A percentile compares a stretch with the other conserved stretches of the same genome.
These are phyloP conservation scores for Spergularia bocconei DNA, from an alignment of 148 eudicot species.

Conservation along the genomic window DNA sequence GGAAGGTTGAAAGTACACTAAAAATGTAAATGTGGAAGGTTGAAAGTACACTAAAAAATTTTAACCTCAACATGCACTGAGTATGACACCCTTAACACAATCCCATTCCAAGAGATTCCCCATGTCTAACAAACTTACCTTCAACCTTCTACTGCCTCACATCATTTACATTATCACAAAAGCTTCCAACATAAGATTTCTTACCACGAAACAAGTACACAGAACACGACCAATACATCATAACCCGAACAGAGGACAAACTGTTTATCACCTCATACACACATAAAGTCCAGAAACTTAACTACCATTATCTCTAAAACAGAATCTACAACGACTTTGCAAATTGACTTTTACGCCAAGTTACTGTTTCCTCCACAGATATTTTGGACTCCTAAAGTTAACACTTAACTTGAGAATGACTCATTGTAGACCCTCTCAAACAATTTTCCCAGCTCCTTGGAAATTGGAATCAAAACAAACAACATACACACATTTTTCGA, in stretches of 20 bases:
- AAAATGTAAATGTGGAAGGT: not conserved
- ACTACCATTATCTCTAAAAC: no score
- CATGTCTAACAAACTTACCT: not conserved
- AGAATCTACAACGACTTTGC: not conserved
- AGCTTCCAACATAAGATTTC: not conserved
- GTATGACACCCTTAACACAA: not conserved
- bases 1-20: not conserved
- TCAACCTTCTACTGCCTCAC: no score
- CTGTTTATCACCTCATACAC: not conserved
- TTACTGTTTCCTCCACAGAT: slow-evolving; percentile 4
- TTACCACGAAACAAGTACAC: not conserved
- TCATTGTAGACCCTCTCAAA: no score
- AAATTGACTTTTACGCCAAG: not conserved
- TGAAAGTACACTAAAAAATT: not conserved
- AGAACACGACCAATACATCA: not conserved
- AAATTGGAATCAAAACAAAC: not conserved
- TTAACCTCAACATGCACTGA: not conserved
- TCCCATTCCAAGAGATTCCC: not conserved
- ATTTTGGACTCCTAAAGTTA: not conserved
- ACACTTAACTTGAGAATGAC: no score
- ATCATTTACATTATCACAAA: not conserved
- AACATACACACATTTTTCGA: not conserved
- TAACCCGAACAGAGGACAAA: not conserved
- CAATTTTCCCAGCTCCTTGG: no score
- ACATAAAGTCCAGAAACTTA: no score